Percentiles rank a stretch among this genome's conserved stretches.
Evolutionary conservation across 805 yeast species (phyloP).

Genomic region (Blastobotrys peoriensis): DNA sequence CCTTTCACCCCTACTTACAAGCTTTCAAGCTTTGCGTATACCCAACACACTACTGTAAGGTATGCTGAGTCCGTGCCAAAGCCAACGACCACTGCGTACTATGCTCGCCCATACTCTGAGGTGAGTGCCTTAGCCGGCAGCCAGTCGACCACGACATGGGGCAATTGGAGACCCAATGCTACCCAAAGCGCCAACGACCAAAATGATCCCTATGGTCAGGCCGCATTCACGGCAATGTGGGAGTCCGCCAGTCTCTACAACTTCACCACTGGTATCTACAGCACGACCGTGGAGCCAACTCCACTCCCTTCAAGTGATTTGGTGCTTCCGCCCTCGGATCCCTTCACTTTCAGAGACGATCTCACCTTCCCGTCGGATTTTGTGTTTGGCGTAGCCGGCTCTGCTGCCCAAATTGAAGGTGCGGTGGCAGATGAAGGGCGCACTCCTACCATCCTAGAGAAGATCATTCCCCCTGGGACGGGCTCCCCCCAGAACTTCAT

Average conservation of each 20-base stretch:
- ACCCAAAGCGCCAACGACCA: background rate
- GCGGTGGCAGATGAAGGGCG: constrained; percentile 33
- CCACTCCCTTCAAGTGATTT: background rate
- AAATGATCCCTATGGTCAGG: constrained; percentile 1
- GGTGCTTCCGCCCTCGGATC: background rate
- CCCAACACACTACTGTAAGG: constrained; percentile 1
- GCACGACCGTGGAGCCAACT: constrained; percentile 3
- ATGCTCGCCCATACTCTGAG: constrained; percentile 1
- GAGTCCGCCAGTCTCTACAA: background rate
- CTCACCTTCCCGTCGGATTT: constrained; percentile 15
- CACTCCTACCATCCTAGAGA: constrained; percentile 31
- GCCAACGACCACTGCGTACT: background rate
- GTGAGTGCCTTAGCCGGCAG: background rate
- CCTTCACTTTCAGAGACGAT: background rate
- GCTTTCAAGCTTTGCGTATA: background rate
- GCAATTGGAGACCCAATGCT: constrained; percentile 2
- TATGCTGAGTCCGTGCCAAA: constrained; percentile 1
- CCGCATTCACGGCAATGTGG: constrained; percentile 1
- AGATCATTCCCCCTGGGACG: constrained; percentile 16
- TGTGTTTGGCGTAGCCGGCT: constrained; percentile 31
- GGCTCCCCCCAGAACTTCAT: constrained; percentile 16
- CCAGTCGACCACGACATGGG: constrained; percentile 1
- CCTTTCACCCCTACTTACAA: background rate
- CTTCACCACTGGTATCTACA: constrained; percentile 1
- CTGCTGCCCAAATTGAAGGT: constrained; percentile 36